These are phyloP conservation scores for Fraxinus dipetala DNA, from an alignment of 305 asterid genomes.

Conservation along the genomic window DNA sequence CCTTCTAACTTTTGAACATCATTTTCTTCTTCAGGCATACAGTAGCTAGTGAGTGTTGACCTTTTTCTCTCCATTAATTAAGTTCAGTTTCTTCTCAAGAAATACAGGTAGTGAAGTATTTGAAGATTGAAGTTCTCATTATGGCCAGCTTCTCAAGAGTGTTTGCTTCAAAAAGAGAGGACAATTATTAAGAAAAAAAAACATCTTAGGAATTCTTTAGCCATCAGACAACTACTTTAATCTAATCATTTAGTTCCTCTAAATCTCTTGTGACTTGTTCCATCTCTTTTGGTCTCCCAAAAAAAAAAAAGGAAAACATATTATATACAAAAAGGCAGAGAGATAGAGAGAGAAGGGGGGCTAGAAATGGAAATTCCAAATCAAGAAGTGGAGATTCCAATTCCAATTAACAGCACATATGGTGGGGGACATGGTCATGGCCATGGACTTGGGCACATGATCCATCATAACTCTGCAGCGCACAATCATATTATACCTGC, in stretches of 20 bases:
- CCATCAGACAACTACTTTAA: slow-evolving; percentile 11
- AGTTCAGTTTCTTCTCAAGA: slow-evolving; percentile 32
- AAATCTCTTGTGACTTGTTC: slow-evolving; percentile 27
- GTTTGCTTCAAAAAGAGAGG: slow-evolving; percentile 41
- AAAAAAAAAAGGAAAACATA: slow-evolving; percentile 32
- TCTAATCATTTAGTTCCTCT: slow-evolving; percentile 23
- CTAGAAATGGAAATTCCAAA: slow-evolving; percentile 57
- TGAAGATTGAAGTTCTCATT: slow-evolving; percentile 19
- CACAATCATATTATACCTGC: slow-evolving; percentile 34
- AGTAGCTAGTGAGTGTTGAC: slow-evolving; percentile 3
- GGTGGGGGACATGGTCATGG: slow-evolving; percentile 44
- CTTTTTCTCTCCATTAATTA: slow-evolving; percentile 20
- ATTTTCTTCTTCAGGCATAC: slow-evolving; percentile 27
- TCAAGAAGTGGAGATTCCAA: slow-evolving; percentile 57
- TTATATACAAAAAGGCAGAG: not conserved
- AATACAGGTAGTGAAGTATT: slow-evolving; percentile 17
- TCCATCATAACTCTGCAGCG: slow-evolving; percentile 43
- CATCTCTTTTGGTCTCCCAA: slow-evolving; percentile 56
- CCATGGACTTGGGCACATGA: slow-evolving; percentile 51
- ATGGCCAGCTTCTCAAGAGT: not conserved
- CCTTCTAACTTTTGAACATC: slow-evolving; percentile 22
- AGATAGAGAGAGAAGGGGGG: not conserved
- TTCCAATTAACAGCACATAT: slow-evolving; percentile 36
- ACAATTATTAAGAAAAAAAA: slow-evolving; percentile 22
- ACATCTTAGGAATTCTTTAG: not conserved